Percentiles rank a stretch among this genome's conserved stretches.
Evolutionary conservation across 1,284 basidiomycete species (phyloP).

Genomic region (Salmacisia buchloeana): DNA sequence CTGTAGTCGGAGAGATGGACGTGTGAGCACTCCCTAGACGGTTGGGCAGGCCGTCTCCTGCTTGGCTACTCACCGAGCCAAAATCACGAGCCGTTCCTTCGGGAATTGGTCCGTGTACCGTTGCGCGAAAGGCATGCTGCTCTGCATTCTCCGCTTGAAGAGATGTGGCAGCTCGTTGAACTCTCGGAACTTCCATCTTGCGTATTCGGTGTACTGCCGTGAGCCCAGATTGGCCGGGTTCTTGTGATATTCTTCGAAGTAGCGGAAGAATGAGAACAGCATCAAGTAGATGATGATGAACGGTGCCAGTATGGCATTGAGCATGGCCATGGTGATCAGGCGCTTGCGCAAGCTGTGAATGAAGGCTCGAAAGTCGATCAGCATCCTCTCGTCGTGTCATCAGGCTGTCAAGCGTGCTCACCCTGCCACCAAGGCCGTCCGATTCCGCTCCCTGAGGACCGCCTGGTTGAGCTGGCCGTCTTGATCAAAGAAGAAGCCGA

Average conservation of each 20-base stretch:
- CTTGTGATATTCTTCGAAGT: conserved; percentile 97
- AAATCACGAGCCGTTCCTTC: conserved; percentile 80
- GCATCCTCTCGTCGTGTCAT: neutral
- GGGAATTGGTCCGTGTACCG: conserved; percentile 97
- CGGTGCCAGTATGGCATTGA: conserved; percentile 90
- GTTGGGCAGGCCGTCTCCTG: neutral
- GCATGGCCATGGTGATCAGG: conserved; percentile 89
- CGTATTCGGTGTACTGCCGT: conserved; percentile 85
- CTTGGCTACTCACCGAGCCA: conserved; percentile 70
- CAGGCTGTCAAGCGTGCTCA: conserved; percentile 51
- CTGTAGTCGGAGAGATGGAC: conserved; percentile 52
- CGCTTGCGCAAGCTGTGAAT: conserved; percentile 67
- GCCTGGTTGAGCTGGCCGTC: conserved; percentile 81
- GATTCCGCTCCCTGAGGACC: conserved; percentile 77
- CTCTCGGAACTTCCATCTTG: conserved; percentile 97
- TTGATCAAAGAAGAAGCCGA: conserved; percentile 86
- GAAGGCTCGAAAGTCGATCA: neutral
- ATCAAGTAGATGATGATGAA: conserved; percentile 95
- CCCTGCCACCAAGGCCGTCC: conserved; percentile 74
- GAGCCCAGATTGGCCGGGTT: conserved; percentile 89
- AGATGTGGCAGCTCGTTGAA: conserved; percentile 96
- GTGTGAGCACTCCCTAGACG: neutral
- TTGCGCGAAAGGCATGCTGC: conserved; percentile 80
- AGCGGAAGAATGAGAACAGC: conserved; percentile 98
- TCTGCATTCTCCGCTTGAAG: conserved; percentile 76